Percentiles rank a stretch among this genome's conserved stretches.
These are phyloP conservation scores for Cryptosporidium meleagridis DNA, from an alignment of 169 alveolate species.

Conservation along the genomic window DNA sequence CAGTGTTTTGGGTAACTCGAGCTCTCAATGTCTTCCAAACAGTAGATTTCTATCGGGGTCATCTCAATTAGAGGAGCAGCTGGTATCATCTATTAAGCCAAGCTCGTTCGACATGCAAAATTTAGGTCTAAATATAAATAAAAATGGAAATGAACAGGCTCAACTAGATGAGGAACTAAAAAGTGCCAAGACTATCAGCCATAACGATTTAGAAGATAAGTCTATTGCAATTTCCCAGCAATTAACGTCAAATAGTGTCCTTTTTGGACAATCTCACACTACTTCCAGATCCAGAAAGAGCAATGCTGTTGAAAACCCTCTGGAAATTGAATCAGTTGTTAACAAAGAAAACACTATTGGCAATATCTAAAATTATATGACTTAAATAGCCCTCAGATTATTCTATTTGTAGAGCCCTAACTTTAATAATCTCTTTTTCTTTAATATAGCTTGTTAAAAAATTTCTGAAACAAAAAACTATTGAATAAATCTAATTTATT, in stretches of 20 bases:
- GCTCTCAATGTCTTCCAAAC: neutral
- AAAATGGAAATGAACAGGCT: neutral
- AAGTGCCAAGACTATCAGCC: constrained; percentile 1
- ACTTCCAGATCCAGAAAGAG: neutral
- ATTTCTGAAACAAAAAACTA: neutral
- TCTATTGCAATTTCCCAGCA: neutral
- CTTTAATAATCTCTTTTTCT: neutral
- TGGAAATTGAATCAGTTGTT: neutral
- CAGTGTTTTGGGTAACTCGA: constrained; percentile 1
- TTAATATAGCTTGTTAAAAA: no score
- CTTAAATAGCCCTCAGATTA: neutral
- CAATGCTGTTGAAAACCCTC: neutral
- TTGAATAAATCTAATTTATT: neutral
- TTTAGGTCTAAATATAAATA: neutral
- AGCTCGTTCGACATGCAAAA: constrained; percentile 23
- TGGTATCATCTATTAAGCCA: constrained; percentile 23
- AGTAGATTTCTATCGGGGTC: constrained; percentile 26
- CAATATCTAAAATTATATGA: neutral
- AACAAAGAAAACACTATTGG: constrained; percentile 7
- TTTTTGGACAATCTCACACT: neutral
- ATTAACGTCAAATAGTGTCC: neutral
- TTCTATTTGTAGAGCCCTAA: neutral
- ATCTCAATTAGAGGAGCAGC: constrained; percentile 48
- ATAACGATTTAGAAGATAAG: constrained; percentile 6
- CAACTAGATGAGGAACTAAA: constrained; percentile 14